phyloP scores from a whole-genome alignment of 306 rosid species.

The Sechiopsis laciniata region DNA sequence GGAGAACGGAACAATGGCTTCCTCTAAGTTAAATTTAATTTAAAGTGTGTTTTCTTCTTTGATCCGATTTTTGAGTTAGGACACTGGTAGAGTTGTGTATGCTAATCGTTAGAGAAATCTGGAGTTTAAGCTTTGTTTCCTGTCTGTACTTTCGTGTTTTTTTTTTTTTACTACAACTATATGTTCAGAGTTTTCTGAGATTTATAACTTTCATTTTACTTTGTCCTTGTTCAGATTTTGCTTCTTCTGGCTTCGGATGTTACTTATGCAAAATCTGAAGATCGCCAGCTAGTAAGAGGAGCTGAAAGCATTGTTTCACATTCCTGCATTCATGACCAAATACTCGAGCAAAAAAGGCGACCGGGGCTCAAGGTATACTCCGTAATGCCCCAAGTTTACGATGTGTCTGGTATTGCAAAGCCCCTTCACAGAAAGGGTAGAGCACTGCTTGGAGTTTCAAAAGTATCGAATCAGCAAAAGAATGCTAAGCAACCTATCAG shows the following conservation, averaged over 20 bases:
- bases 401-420: constrained; percentile 38
- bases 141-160: not conserved
- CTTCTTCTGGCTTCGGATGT: constrained; percentile 52
- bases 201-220: not conserved
- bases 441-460: constrained; percentile 58
- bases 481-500: constrained; percentile 74
- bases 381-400: constrained; percentile 74
- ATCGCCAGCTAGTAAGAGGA: constrained; percentile 35
- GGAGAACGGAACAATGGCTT: not conserved
- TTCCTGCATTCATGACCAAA: constrained; percentile 94
- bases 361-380: constrained; percentile 92
- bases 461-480: constrained; percentile 36
- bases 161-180: not conserved
- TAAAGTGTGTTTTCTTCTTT: constrained; percentile 12
- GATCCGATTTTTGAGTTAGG: not conserved
- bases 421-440: constrained; percentile 63
- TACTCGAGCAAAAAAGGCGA: constrained; percentile 72
- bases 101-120: not conserved
- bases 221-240: constrained; percentile 45
- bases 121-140: constrained; percentile 1
- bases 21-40: not conserved
- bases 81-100: not conserved
- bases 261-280: constrained; percentile 37
- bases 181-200: not conserved
- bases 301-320: constrained; percentile 62